phyloP scores from a whole-genome alignment of 202 grass and related monocot genomes.

The Zoysia matrella region DNA sequence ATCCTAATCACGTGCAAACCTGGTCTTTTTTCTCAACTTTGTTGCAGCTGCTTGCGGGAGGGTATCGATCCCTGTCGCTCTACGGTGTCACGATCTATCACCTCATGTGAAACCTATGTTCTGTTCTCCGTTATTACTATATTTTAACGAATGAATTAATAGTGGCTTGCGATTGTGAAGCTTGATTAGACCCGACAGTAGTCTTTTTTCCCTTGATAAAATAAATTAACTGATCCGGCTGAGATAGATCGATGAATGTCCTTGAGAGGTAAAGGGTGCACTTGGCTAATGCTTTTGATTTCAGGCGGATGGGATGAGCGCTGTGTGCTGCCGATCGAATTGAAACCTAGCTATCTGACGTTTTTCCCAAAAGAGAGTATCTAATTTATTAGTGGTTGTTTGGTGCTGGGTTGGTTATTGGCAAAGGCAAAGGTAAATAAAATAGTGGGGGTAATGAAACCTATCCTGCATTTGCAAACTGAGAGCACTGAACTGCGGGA shows the following conservation, averaged over 20 bases:
- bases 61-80: neutral
- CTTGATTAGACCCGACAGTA: constrained; percentile 13
- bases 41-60: neutral
- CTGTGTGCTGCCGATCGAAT: too few relatives aligned
- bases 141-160: neutral
- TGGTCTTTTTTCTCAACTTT: neutral
- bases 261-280: constrained; percentile 31
- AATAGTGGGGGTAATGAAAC: too few relatives aligned
- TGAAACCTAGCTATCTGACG: too few relatives aligned
- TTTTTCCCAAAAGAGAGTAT: too few relatives aligned
- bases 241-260: constrained; percentile 19
- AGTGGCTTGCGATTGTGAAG: constrained; percentile 25
- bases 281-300: constrained; percentile 24
- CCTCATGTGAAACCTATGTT: constrained; percentile 33
- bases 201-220: neutral
- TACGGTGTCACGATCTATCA: constrained; percentile 31
- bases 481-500: constrained; percentile 40
- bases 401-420: too few relatives aligned
- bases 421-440: too few relatives aligned
- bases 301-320: constrained; percentile 17
- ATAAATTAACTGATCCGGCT: constrained; percentile 1
- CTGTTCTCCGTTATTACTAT: neutral
- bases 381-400: too few relatives aligned
- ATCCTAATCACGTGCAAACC: too few relatives aligned
- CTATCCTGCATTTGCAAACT: constrained; percentile 39